Percentiles rank a stretch among this genome's conserved stretches.
phyloP scores from a whole-genome alignment of 176 grass and related monocot genomes.

The Cocos nucifera region DNA sequence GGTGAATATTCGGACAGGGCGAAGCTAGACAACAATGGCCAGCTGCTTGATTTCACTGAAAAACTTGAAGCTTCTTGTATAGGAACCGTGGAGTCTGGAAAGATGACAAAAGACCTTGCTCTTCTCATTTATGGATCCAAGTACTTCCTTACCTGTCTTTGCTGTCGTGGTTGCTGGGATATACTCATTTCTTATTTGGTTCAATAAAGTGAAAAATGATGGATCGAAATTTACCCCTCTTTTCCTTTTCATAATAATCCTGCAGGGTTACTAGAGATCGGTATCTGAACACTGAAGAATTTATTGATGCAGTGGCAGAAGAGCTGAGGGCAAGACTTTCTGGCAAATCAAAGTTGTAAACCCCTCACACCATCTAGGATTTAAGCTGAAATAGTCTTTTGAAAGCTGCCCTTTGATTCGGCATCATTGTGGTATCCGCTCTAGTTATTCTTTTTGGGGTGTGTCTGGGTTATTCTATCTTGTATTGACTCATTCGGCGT shows the following conservation, averaged over 20 bases:
- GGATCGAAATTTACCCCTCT: no score
- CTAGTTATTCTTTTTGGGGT: no score
- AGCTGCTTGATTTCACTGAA: slow-evolving; percentile 60
- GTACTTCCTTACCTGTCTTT: slow-evolving; percentile 29
- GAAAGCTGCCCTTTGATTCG: no score
- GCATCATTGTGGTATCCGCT: no score
- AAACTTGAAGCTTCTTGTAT: slow-evolving; percentile 83
- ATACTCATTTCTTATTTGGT: no score
- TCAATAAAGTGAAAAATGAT: no score
- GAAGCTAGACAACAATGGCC: slow-evolving; percentile 78
- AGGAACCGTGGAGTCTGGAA: slow-evolving; percentile 82
- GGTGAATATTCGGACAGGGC: slow-evolving; percentile 34
- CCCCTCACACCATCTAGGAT: no score
- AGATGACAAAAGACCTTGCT: slow-evolving; percentile 98
- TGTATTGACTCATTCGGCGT: no score
- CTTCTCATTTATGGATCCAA: slow-evolving; percentile 82
- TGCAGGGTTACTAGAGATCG: slow-evolving; percentile 53
- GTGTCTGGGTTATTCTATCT: no score
- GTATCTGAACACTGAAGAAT: slow-evolving; percentile 85
- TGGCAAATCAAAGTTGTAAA: slow-evolving; percentile 30
- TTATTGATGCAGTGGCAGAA: slow-evolving; percentile 69
- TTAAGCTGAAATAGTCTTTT: no score
- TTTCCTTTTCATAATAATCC: no score
- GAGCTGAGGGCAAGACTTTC: slow-evolving; percentile 53
- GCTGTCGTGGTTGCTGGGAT: background rate